Percentiles rank a stretch among this genome's conserved stretches.
Conservation (phyloP, 305 asterid species). For the Nicotiana rustica region DNA sequence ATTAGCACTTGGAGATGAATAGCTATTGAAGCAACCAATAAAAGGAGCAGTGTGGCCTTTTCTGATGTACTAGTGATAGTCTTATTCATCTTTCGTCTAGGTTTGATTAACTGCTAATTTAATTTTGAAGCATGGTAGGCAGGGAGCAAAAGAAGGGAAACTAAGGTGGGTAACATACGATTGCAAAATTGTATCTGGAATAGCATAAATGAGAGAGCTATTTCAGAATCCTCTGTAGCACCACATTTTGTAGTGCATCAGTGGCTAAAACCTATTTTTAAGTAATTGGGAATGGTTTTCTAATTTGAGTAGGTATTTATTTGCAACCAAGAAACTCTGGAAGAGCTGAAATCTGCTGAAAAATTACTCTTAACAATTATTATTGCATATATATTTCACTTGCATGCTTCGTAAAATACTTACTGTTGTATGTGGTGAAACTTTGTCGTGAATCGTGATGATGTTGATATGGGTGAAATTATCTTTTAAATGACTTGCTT, state of each 20-base stretch:
- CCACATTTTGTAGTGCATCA: neutral
- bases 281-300: neutral
- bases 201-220: neutral
- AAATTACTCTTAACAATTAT: neutral
- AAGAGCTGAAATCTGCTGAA: conserved; percentile 2
- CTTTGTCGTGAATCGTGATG: neutral
- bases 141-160: conserved; percentile 2
- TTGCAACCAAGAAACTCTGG: neutral
- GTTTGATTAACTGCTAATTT: neutral
- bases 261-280: neutral
- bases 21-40: neutral
- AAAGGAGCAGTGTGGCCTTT: conserved; percentile 8
- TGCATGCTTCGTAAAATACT: neutral
- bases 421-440: neutral
- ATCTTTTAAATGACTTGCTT: neutral
- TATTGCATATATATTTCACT: neutral
- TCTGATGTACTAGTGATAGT: neutral
- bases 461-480: conserved; percentile 19
- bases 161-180: neutral
- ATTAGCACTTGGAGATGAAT: neutral
- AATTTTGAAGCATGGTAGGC: neutral
- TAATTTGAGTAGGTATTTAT: neutral
- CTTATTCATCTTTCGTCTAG: neutral
- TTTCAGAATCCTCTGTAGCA: neutral
- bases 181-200: neutral